These are phyloP conservation scores for Xylaria scruposa DNA, from an alignment of 495 filamentous ascomycete genomes.

Conservation along the genomic window DNA sequence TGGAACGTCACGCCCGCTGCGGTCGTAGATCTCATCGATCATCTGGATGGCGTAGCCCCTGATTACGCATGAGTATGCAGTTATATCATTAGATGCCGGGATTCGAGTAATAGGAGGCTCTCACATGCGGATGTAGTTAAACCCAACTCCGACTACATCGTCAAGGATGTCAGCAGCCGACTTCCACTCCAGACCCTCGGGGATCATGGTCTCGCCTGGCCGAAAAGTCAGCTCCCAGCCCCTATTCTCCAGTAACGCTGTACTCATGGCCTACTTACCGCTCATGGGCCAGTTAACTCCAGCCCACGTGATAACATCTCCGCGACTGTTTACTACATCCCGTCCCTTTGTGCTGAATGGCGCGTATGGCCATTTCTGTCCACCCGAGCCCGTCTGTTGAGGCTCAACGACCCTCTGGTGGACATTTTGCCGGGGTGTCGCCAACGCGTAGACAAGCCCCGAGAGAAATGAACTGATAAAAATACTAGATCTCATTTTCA, in stretches of 20 bases:
- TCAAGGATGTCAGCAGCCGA: constrained; percentile 55
- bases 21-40: constrained; percentile 62
- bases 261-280: constrained; percentile 24
- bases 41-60: constrained; percentile 62
- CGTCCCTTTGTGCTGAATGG: constrained; percentile 47
- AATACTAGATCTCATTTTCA: constrained; percentile 6
- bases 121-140: constrained; percentile 59
- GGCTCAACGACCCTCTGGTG: constrained; percentile 7
- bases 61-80: neutral
- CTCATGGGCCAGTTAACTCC: constrained; percentile 63
- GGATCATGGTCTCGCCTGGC: constrained; percentile 61
- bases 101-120: neutral
- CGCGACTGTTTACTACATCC: constrained; percentile 55
- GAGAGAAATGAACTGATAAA: neutral
- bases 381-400: neutral
- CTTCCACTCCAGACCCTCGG: constrained; percentile 62
- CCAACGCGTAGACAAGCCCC: constrained; percentile 28
- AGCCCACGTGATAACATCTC: constrained; percentile 54
- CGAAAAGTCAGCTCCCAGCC: neutral
- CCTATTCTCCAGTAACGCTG: constrained; percentile 23
- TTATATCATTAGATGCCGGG: neutral
- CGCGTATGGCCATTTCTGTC: constrained; percentile 38
- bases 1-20: constrained; percentile 52
- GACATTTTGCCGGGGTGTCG: constrained; percentile 19
- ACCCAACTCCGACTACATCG: constrained; percentile 55